Base-by-base conservation (phyloP, 139 green algal genomes). In the Microglena sp. region DNA sequence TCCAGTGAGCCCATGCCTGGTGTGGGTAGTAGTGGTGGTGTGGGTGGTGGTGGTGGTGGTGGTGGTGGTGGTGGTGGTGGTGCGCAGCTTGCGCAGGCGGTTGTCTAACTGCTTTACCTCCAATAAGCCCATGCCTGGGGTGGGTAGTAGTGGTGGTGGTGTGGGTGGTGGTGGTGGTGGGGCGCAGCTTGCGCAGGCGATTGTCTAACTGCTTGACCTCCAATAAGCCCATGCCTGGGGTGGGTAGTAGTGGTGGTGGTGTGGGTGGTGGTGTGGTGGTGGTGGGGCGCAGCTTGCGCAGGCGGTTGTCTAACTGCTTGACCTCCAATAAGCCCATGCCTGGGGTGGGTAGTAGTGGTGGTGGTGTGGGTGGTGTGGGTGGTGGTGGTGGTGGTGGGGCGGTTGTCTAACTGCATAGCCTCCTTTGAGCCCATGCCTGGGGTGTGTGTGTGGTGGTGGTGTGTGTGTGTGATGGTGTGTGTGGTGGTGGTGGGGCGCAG, bases 211-310 rank as follows among this genome's bases (percentile, higher is more conserved):
- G 61, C 28, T 83, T 40, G 18, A 80, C 87, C 1, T 78, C 61
- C 3, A 43, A 24, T 1, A 30, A 43, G 55, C 33, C 45, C 15
- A 60, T 15, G 8, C 68, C 64, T 62, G 24, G 28, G 7, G 43
- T n/a, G n/a, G n/a, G n/a, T n/a, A n/a, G n/a, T n/a, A n/a, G n/a
- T n/a, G n/a, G n/a, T n/a, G n/a, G n/a, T n/a, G n/a, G n/a, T n/a
- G n/a, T n/a, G n/a, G n/a, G n/a, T n/a, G n/a, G n/a, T n/a, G n/a
- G n/a, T n/a, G n/a, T n/a, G n/a, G n/a, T n/a, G n/a, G n/a, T n/a
- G n/a, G n/a, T n/a, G n/a, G n/a, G 77, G 15, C 74, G 67, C 32
- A 98, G 80, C 57, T 81, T 80, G 56, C 89, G 84, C 69, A 97
- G 81, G 28, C 81, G 82, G 35, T 74, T 82, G 4, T 83, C 81